phyloP scores from a whole-genome alignment of 176 grass and related monocot genomes.

The Hyparrhenia diplandra region DNA sequence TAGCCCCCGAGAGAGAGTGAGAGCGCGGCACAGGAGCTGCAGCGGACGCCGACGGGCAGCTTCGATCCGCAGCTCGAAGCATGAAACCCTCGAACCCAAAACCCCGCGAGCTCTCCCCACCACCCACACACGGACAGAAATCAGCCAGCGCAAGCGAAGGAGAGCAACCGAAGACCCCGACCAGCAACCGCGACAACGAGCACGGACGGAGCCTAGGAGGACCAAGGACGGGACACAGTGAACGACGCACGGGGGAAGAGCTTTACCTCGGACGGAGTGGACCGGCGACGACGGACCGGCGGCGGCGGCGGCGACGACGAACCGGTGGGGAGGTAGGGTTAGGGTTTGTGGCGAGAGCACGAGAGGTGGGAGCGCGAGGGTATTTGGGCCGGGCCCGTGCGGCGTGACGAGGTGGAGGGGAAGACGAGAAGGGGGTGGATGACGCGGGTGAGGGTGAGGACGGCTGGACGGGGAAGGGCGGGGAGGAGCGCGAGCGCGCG shows the following conservation, averaged over 20 bases:
- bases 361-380: not conserved
- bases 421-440: not conserved
- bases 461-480: not conserved
- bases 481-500: not conserved
- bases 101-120: constrained; percentile 1
- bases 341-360: constrained; percentile 38
- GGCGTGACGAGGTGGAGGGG: constrained; percentile 19
- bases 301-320: constrained; percentile 24
- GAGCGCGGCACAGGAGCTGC: not conserved
- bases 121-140: not conserved
- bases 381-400: constrained; percentile 50
- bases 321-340: constrained; percentile 31
- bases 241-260: not conserved
- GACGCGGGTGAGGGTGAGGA: not conserved
- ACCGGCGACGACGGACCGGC: not conserved
- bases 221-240: not conserved
- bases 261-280: constrained; percentile 4
- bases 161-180: too few relatives aligned
- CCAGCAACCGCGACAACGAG: not conserved
- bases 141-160: not conserved
- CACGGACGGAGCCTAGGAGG: constrained; percentile 2
- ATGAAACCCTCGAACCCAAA: not conserved
- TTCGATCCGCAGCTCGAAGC: not conserved
- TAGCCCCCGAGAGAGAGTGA: not conserved
- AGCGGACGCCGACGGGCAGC: not conserved